Percentiles rank a stretch among this genome's conserved stretches.
Evolutionary conservation across 2,329 filamentous ascomycete species (phyloP).

Genomic region (Fusarium sp.): DNA sequence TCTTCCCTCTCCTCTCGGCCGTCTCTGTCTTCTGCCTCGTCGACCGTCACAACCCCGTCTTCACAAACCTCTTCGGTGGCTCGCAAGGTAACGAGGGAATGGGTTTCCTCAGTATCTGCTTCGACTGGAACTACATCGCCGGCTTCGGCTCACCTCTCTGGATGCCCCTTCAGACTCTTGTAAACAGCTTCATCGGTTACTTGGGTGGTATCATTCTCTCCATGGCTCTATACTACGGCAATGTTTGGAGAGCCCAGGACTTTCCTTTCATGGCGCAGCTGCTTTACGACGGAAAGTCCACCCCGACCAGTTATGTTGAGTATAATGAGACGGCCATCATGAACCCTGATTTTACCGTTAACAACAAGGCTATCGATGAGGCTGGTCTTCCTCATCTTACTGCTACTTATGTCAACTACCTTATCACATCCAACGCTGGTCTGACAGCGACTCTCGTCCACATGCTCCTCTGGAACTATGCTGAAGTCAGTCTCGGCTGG

Average conservation of each 20-base stretch:
- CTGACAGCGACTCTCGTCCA: slow-evolving; percentile 24
- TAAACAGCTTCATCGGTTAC: slow-evolving; percentile 55
- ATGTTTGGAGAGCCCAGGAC: slow-evolving; percentile 27
- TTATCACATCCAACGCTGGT: slow-evolving; percentile 27
- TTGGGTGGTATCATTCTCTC: slow-evolving; percentile 52
- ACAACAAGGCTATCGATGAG: background rate
- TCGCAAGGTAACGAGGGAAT: slow-evolving; percentile 35
- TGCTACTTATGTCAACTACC: slow-evolving; percentile 28
- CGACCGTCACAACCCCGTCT: slow-evolving; percentile 21
- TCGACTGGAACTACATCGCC: slow-evolving; percentile 34
- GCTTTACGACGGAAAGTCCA: slow-evolving; percentile 17
- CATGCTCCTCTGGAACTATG: slow-evolving; percentile 41
- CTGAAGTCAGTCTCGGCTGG: slow-evolving; percentile 38
- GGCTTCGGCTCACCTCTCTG: slow-evolving; percentile 50
- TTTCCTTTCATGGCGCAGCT: slow-evolving; percentile 36
- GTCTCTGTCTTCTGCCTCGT: slow-evolving; percentile 24
- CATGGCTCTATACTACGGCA: slow-evolving; percentile 42
- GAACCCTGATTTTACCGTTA: slow-evolving; percentile 39
- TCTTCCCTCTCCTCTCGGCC: slow-evolving; percentile 59
- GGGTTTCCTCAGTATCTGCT: slow-evolving; percentile 20
- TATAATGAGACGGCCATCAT: slow-evolving; percentile 30
- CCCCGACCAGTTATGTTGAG: background rate
- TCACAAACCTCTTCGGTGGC: slow-evolving; percentile 32
- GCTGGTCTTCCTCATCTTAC: slow-evolving; percentile 20
- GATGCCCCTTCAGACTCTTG: slow-evolving; percentile 52